phyloP scores from a whole-genome alignment of 2,329 filamentous ascomycete genomes.

The Chrysoporthe puriensis region DNA sequence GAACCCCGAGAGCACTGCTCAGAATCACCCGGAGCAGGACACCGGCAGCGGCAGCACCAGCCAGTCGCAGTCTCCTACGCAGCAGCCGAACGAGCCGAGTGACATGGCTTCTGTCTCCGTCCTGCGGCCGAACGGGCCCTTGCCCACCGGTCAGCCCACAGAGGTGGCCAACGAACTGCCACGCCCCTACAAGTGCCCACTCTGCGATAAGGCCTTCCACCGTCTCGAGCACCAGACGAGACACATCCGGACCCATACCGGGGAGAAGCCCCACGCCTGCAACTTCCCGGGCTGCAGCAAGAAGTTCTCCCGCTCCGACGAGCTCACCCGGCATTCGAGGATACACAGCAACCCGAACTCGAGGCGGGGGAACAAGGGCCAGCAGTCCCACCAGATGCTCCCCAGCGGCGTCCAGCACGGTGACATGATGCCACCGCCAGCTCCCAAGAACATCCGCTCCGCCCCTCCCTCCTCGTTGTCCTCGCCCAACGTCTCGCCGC shows the following conservation, averaged over 20 bases:
- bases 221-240: slow-evolving; percentile 89
- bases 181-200: slow-evolving; percentile 95
- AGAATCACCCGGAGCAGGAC: slow-evolving; percentile 32
- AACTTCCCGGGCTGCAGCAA: slow-evolving; percentile 89
- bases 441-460: slow-evolving; percentile 81
- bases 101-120: slow-evolving; percentile 61
- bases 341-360: slow-evolving; percentile 99
- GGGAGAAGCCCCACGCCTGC: slow-evolving; percentile 97
- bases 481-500: slow-evolving; percentile 95
- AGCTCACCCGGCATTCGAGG: slow-evolving; percentile 93
- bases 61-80: slow-evolving; percentile 35
- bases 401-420: slow-evolving; percentile 53
- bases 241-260: slow-evolving; percentile 96
- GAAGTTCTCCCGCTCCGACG: slow-evolving; percentile 94
- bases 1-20: slow-evolving; percentile 57
- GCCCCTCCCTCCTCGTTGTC: slow-evolving; percentile 83
- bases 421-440: slow-evolving; percentile 78
- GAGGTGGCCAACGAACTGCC: slow-evolving; percentile 74
- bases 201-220: slow-evolving; percentile 99
- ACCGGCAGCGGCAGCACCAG: slow-evolving; percentile 29
- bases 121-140: slow-evolving; percentile 64
- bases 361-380: slow-evolving; percentile 82
- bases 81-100: slow-evolving; percentile 34
- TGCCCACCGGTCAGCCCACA: slow-evolving; percentile 64
- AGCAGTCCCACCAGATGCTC: slow-evolving; percentile 50